phyloP scores from a whole-genome alignment of 768 basidiomycete species.

The Trametes punicea region DNA sequence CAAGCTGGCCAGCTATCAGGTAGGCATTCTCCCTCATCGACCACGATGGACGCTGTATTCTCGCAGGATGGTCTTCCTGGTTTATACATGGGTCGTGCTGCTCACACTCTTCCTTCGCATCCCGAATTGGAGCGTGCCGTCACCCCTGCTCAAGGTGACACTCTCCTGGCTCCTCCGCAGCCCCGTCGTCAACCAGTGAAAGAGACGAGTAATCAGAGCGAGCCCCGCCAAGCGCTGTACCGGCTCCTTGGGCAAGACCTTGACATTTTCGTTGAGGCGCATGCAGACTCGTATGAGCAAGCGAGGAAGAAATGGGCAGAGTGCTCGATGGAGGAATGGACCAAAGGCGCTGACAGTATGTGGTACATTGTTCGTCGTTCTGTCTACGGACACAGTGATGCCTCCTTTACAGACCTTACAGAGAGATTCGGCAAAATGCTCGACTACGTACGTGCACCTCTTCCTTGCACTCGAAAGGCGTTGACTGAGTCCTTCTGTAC shows the following conservation, averaged over 20 bases:
- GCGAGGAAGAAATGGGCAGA: constrained; percentile 46
- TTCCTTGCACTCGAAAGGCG: neutral
- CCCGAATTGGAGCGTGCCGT: neutral
- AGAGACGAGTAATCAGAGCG: neutral
- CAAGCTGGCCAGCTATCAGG: constrained; percentile 15
- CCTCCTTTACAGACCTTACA: constrained; percentile 38
- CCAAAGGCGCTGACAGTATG: constrained; percentile 49
- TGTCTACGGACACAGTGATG: neutral
- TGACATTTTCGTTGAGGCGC: constrained; percentile 39
- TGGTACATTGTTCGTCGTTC: neutral
- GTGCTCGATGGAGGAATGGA: constrained; percentile 53
- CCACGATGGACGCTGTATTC: neutral
- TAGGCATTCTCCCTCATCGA: constrained; percentile 1
- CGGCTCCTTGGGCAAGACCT: constrained; percentile 43
- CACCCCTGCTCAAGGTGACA: neutral
- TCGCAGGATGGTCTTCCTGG: constrained; percentile 4
- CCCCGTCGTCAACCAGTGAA: neutral
- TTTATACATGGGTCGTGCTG: neutral
- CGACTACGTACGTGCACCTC: constrained; percentile 42
- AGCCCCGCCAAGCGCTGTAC: constrained; percentile 28
- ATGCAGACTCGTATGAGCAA: constrained; percentile 44
- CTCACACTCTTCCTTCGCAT: neutral
- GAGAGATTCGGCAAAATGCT: constrained; percentile 42
- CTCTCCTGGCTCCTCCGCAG: neutral
- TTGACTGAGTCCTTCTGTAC: neutral